Percentiles rank a stretch among this genome's conserved stretches.
Conservation (phyloP, 371 early-diverging fungal species). For the Blakeslea trispora region DNA sequence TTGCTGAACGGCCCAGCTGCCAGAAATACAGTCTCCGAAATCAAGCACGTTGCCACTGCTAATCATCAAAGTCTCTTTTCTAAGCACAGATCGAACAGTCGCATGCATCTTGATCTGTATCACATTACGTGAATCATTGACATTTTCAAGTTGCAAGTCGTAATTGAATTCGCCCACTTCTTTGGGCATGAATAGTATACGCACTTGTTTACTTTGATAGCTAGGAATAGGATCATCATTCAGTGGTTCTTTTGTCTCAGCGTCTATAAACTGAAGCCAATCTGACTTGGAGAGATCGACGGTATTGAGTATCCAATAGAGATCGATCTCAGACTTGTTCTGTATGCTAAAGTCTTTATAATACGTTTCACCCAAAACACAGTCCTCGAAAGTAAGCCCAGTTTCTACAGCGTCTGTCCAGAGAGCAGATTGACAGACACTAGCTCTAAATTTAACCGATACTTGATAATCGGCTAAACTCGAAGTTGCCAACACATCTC, state of each 20-base stretch:
- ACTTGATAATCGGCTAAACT: slow-evolving; percentile 64
- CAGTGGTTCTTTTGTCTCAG: slow-evolving; percentile 67
- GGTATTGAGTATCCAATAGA: slow-evolving; percentile 84
- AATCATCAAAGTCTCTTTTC: slow-evolving; percentile 78
- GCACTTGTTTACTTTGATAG: slow-evolving; percentile 72
- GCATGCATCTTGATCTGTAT: slow-evolving; percentile 85
- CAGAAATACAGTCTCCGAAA: slow-evolving; percentile 94
- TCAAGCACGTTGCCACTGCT: slow-evolving; percentile 81
- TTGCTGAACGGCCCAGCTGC: slow-evolving; percentile 77
- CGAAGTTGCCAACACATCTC: slow-evolving; percentile 31
- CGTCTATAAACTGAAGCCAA: slow-evolving; percentile 74
- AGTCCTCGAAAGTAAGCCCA: slow-evolving; percentile 92
- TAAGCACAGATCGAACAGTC: slow-evolving; percentile 71
- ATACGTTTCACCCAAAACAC: slow-evolving; percentile 85
- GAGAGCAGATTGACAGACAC: slow-evolving; percentile 85
- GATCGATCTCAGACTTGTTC: slow-evolving; percentile 90
- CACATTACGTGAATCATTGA: slow-evolving; percentile 83
- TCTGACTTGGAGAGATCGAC: slow-evolving; percentile 65
- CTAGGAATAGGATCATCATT: slow-evolving; percentile 65
- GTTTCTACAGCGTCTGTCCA: slow-evolving; percentile 90
- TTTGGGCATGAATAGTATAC: slow-evolving; percentile 84
- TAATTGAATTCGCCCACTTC: slow-evolving; percentile 89
- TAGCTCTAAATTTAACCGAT: slow-evolving; percentile 79
- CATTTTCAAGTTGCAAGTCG: slow-evolving; percentile 89
- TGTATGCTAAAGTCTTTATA: slow-evolving; percentile 88